phyloP scores from a whole-genome alignment of 148 eudicot genomes.

The Rhododendron kiyosumense region DNA sequence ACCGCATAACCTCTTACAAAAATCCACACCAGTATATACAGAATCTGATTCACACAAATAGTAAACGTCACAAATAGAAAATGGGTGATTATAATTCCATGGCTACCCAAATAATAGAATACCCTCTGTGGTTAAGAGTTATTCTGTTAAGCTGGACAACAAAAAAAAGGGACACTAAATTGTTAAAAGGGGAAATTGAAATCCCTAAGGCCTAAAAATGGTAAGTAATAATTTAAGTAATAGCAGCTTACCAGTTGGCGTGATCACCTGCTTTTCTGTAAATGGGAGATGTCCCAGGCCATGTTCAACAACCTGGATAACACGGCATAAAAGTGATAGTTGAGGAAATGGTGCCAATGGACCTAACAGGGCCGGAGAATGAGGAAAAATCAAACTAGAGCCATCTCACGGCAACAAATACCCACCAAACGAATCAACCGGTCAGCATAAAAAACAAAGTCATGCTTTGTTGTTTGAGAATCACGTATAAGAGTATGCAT shows the following conservation, averaged over 20 bases:
- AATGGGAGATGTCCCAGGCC: constrained; percentile 97
- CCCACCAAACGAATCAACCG: constrained; percentile 81
- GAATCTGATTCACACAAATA: constrained; percentile 49
- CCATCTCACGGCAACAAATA: neutral
- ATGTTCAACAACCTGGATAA: constrained; percentile 83
- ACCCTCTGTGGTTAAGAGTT: neutral
- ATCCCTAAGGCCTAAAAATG: neutral
- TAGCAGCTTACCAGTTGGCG: constrained; percentile 79
- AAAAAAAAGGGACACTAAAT: neutral
- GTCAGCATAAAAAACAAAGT: constrained; percentile 88
- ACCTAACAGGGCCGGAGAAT: neutral
- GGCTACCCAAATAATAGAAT: neutral
- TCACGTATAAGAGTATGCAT: constrained; percentile 94
- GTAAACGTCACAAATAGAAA: constrained; percentile 1
- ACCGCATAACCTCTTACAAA: constrained; percentile 91
- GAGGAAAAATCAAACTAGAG: constrained; percentile 4
- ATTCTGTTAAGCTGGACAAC: neutral
- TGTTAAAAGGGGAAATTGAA: neutral
- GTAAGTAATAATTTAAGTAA: neutral
- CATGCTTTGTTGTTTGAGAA: constrained; percentile 76
- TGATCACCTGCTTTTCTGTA: constrained; percentile 86
- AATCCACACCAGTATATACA: constrained; percentile 94
- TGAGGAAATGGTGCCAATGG: neutral
- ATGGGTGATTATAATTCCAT: neutral
- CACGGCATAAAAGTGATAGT: neutral